Base-by-base conservation (phyloP, 306 rosid genomes). In the Dalbergia cultrata region DNA sequence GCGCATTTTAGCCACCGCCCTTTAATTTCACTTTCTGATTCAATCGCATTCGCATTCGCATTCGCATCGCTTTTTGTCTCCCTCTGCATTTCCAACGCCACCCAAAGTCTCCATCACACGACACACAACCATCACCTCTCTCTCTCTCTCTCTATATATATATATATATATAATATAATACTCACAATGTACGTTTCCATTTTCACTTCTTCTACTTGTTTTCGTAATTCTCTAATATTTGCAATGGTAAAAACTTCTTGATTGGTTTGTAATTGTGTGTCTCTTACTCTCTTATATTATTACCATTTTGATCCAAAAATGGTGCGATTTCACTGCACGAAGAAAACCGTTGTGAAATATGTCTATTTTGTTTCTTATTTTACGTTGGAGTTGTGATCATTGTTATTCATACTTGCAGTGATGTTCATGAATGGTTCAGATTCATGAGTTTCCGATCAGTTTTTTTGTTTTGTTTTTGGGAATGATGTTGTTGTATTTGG, bases 21-120 rank as follows among this genome's bases (percentile, higher is more conserved):
- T 49, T 49, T 14, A 1, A 45, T 11, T 52, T 64, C 74, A 9
- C 77, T 65, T 52, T 26, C 19, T 47, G 13, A 21, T 77, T 84
- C 63, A 43, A 41, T 43, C 47, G 7, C 9, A 4, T 37, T 34
- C 39, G 5, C 39, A n/a, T n/a, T 34, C 39, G 4, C 39, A 2
- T 34, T 72, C 78, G 8, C 81, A 63, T 84, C 80, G 59, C 63
- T 76, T 82, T 79, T 85, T 39, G 18, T 49, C 63, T 11, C 39
- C 2, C 43, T 74, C 88, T 74, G 83, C 87, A 79, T 85, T 83
- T 71, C 53, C 43, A 63, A 71, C 83, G 63, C 59, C 43, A 9
- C 33, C 39, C 47, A 2, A 35, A 6, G 61, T 72, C 53, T 71
- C 61, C 56, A 67, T 35, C 53, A 37, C 41, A 7, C 41, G 13